A percentile compares a stretch with the other conserved stretches of the same genome.
phyloP scores from a whole-genome alignment of 148 eudicot genomes.

The Arbutus unedo region DNA sequence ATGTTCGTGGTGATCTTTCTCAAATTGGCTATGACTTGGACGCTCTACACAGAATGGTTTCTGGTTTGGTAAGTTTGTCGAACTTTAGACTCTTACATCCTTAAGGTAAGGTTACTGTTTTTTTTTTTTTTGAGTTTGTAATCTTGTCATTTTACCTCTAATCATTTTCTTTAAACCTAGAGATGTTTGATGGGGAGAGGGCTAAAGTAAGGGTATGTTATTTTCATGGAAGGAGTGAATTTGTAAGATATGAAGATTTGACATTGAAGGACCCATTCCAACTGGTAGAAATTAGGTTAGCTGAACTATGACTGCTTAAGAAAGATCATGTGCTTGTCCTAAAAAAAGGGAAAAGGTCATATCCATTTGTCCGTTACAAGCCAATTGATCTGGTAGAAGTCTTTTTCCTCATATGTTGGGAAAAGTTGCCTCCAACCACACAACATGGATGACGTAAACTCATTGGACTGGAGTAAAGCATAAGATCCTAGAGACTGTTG shows the following conservation, averaged over 20 bases:
- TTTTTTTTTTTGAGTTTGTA: not conserved
- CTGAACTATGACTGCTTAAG: not conserved
- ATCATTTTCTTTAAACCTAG: not conserved
- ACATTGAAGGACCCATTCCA: not conserved
- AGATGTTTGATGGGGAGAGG: not conserved
- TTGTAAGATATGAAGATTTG: not conserved
- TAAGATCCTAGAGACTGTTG: not conserved
- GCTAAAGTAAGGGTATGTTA: not conserved
- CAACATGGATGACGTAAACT: not conserved
- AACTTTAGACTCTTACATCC: not conserved
- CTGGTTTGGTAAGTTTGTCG: slow-evolving; percentile 61
- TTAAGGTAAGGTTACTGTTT: not conserved
- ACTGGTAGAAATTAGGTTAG: not conserved
- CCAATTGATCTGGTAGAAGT: not conserved
- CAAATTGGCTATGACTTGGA: slow-evolving; percentile 52
- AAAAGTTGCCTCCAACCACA: not conserved
- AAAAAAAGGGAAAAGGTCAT: not conserved
- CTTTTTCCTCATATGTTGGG: not conserved
- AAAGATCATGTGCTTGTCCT: not conserved
- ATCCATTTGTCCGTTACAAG: not conserved
- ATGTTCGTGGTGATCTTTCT: slow-evolving; percentile 60
- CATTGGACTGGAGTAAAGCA: not conserved
- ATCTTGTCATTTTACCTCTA: not conserved
- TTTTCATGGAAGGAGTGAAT: slow-evolving; percentile 5
- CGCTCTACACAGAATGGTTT: slow-evolving; percentile 45